Evolutionary conservation across 1,284 basidiomycete genomes (phyloP), one percentile per base, ranked within the genome.

Genomic region (Stereum hirsutum): DNA sequence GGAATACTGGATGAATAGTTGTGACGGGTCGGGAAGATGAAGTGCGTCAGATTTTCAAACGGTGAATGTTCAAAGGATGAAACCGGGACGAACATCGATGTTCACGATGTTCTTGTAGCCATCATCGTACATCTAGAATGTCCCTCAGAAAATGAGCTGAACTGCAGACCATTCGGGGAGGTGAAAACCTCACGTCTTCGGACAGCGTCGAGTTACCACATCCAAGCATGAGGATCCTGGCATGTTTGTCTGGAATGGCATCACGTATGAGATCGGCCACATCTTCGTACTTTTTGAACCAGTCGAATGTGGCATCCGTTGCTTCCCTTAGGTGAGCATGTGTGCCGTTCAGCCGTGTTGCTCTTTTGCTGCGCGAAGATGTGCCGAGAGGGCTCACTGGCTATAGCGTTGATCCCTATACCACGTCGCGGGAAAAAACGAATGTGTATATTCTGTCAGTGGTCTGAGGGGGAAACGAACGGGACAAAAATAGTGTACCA

Each of bases 121-220:
- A 52, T 89, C 87, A 50, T 91, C 86, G 65, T 89, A 95, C 86
- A 95, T 89, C 86, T 90, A 45, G 7, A 39, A 5, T 19, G 11
- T 10, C 25, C 20, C 20, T 2, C n/a, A 21, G 21, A 39, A 30
- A 4, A 5, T 15, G 28, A 31, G 28, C 28, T 31, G 12, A 31
- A 15, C 5, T 11, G 12, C 28, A 15, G 3, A 1, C 12, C 28
- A 31, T 12, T 11, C 15, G 28, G 28, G 28, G 5, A 5, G 28
- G 15, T 15, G 12, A 11, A 15, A 31, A 12, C 54, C 67, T 19
- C 49, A 83, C 85, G 50, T 87, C 78, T 62, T 85, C 76, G 8
- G 85, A 86, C 32, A 93, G 64, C 42, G 65, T 82, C 3, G 89
- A 90, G 62, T 94, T 95, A 5, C 92, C 92, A 56, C 92, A 95